Evolutionary conservation across 1,284 basidiomycete genomes (phyloP).

Genomic region (Trichosporon sp.): DNA sequence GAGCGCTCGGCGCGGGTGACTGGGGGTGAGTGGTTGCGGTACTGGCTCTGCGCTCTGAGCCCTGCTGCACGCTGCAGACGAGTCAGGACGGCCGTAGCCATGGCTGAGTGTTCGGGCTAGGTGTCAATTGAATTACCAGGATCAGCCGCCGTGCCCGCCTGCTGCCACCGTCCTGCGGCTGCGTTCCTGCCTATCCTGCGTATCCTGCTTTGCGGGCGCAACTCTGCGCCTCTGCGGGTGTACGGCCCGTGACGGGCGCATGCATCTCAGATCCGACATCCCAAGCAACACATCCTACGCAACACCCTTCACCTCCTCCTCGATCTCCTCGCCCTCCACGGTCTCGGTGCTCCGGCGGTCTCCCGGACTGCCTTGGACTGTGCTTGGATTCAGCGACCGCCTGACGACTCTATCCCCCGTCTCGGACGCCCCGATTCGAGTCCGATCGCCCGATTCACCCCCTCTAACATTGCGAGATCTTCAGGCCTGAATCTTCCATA

Average conservation of each 20-base stretch:
- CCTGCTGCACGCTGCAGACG: background rate
- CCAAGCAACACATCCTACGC: background rate
- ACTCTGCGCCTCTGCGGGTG: background rate
- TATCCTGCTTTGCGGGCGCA: background rate
- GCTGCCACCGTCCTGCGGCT: too few species aligned
- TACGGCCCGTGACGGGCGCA: background rate
- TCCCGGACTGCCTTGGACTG: background rate
- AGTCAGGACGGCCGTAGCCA: background rate
- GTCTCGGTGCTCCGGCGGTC: background rate
- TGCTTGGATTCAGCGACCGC: background rate
- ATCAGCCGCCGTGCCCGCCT: background rate
- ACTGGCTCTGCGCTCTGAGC: too few species aligned
- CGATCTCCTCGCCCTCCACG: background rate
- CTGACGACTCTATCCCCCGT: background rate
- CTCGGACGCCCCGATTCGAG: background rate
- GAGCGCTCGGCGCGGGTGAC: slow-evolving; percentile 3
- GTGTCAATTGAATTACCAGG: slow-evolving; percentile 4
- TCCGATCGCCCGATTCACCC: background rate
- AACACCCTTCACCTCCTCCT: background rate
- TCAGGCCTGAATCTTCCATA: slow-evolving; percentile 7
- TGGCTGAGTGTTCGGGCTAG: background rate
- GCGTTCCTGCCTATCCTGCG: background rate
- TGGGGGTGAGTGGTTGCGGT: background rate
- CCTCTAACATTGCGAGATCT: background rate
- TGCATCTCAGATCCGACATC: slow-evolving; percentile 1